A percentile compares a stretch with the other conserved stretches of the same genome.
These are phyloP conservation scores for Tulasnella sp. DNA, from an alignment of 768 basidiomycete species.

Conservation along the genomic window DNA sequence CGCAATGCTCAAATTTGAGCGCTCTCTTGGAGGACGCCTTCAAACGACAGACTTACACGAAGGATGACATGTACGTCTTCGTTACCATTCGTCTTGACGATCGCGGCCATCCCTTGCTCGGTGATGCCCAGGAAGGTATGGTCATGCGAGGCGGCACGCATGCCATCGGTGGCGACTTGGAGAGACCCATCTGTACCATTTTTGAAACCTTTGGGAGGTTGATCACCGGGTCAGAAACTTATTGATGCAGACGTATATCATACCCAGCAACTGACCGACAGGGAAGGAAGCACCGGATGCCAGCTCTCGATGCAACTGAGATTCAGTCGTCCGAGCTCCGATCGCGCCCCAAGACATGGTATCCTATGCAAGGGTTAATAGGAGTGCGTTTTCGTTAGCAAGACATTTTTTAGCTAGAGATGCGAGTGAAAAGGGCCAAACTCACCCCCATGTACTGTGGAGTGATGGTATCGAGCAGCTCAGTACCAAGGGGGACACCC, in stretches of 20 bases:
- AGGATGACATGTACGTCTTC: slow-evolving; percentile 92
- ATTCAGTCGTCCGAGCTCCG: slow-evolving; percentile 94
- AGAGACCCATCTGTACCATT: slow-evolving; percentile 93
- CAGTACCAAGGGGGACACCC: slow-evolving; percentile 88
- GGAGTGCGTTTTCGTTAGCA: too few species aligned
- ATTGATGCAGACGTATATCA: neutral
- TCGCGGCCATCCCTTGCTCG: slow-evolving; percentile 58
- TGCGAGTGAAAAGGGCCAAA: neutral
- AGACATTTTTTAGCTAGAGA: too few species aligned
- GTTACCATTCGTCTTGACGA: slow-evolving; percentile 79
- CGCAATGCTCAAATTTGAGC: too few species aligned
- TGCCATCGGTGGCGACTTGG: slow-evolving; percentile 88
- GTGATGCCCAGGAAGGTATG: slow-evolving; percentile 86
- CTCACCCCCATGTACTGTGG: slow-evolving; percentile 73
- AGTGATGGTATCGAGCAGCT: slow-evolving; percentile 75
- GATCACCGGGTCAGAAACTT: neutral
- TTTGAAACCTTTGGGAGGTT: slow-evolving; percentile 60
- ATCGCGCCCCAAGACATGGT: slow-evolving; percentile 91
- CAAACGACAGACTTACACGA: slow-evolving; percentile 33
- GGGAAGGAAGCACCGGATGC: slow-evolving; percentile 95
- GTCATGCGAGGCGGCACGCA: slow-evolving; percentile 82
- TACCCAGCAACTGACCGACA: slow-evolving; percentile 40
- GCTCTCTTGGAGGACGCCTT: too few species aligned
- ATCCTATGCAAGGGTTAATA: slow-evolving; percentile 8
- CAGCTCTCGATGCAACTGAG: slow-evolving; percentile 92